Conservation (phyloP, 1,284 basidiomycete genomes). For the Mycena citricolor region DNA sequence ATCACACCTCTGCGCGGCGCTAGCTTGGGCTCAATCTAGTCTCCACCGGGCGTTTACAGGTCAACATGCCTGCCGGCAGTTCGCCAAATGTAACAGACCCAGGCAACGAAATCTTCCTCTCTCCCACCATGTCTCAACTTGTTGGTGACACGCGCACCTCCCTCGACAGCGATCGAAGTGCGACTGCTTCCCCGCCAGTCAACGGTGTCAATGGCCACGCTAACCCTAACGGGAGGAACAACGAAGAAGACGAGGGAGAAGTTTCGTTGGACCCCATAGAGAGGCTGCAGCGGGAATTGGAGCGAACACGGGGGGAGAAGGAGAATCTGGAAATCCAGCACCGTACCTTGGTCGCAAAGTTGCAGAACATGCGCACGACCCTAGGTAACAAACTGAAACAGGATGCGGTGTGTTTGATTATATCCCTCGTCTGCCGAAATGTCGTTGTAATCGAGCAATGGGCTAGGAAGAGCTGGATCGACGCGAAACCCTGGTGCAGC, state of each 20-base stretch:
- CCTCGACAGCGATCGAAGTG: slow-evolving; percentile 39
- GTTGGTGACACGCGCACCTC: slow-evolving; percentile 25
- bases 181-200: slow-evolving; percentile 27
- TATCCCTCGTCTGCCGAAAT: too few relatives aligned
- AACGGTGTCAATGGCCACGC: slow-evolving; percentile 34
- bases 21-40: too few relatives aligned
- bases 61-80: too few relatives aligned
- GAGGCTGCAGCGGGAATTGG: slow-evolving; percentile 57
- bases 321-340: slow-evolving; percentile 86
- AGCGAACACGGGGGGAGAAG: slow-evolving; percentile 74
- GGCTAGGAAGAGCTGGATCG: slow-evolving; percentile 92
- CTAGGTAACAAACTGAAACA: slow-evolving; percentile 94
- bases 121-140: neutral
- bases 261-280: slow-evolving; percentile 44
- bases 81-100: too few relatives aligned
- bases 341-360: slow-evolving; percentile 80
- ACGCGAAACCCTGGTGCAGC: slow-evolving; percentile 77
- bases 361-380: slow-evolving; percentile 91
- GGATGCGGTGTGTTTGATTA: slow-evolving; percentile 78
- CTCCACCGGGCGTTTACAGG: too few relatives aligned
- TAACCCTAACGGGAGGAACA: slow-evolving; percentile 27
- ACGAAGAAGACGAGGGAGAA: slow-evolving; percentile 28
- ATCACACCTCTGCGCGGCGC: too few relatives aligned
- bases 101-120: too few relatives aligned
- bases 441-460: too few relatives aligned